phyloP scores from a whole-genome alignment of 176 grass and related monocot genomes.

The Cenchrus purpureus region DNA sequence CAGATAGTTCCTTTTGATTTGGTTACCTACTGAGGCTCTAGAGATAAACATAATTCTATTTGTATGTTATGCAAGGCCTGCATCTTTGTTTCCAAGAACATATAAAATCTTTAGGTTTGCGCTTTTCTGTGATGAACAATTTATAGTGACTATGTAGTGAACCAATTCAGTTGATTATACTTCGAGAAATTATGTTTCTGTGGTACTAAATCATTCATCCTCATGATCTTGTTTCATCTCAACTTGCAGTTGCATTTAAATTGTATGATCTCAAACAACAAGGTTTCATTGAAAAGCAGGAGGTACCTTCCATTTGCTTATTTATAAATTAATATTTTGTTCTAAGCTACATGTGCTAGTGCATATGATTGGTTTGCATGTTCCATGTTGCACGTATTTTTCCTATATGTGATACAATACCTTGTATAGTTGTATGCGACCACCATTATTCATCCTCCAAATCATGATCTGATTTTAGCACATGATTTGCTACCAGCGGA shows the following conservation, averaged over 20 bases:
- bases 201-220: neutral
- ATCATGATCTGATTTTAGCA: constrained; percentile 8
- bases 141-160: neutral
- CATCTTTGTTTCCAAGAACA: neutral
- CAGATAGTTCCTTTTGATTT: constrained; percentile 28
- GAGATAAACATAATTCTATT: no score
- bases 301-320: constrained; percentile 59
- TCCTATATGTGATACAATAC: constrained; percentile 20
- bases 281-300: constrained; percentile 94
- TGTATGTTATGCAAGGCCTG: neutral
- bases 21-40: neutral
- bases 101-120: neutral
- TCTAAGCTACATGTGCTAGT: constrained; percentile 16
- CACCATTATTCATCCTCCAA: constrained; percentile 4
- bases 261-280: constrained; percentile 97
- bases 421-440: neutral
- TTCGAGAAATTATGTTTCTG: constrained; percentile 4
- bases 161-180: constrained; percentile 15
- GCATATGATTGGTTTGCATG: constrained; percentile 17
- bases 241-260: constrained; percentile 87
- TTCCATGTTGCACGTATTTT: constrained; percentile 16
- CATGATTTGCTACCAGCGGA: constrained; percentile 9
- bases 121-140: constrained; percentile 3
- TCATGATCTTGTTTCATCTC: constrained; percentile 38
- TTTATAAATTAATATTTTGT: constrained; percentile 26